These are phyloP conservation scores for Xerocomellus intermedius DNA, from an alignment of 768 basidiomycete genomes.

Conservation along the genomic window DNA sequence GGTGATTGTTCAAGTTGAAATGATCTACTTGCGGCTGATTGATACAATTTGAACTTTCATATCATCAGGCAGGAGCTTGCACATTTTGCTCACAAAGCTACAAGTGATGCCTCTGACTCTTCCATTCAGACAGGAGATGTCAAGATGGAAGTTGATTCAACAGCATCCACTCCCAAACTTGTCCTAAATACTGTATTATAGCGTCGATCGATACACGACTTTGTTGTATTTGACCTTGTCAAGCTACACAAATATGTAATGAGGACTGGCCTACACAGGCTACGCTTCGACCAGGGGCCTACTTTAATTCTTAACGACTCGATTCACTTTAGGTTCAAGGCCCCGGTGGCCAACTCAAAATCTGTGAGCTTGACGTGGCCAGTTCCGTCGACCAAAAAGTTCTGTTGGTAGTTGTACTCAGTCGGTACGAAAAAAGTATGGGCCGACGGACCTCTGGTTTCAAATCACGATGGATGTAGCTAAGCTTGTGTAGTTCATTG, in stretches of 20 bases:
- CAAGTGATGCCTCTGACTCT: constrained; percentile 34
- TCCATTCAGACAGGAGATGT: constrained; percentile 26
- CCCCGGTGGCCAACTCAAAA: constrained; percentile 96
- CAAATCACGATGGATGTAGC: constrained; percentile 96
- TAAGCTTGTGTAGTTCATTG: constrained; percentile 92
- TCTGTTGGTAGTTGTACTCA: constrained; percentile 45
- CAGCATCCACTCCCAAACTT: constrained; percentile 70
- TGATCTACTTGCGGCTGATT: background rate
- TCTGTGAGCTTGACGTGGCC: constrained; percentile 98
- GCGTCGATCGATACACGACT: constrained; percentile 83
- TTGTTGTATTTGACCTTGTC: constrained; percentile 96
- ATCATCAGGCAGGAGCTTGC: constrained; percentile 51
- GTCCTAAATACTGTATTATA: constrained; percentile 35
- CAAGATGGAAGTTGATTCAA: constrained; percentile 72
- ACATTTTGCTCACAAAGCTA: constrained; percentile 47
- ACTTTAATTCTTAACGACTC: constrained; percentile 94
- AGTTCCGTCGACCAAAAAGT: constrained; percentile 92
- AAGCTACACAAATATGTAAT: constrained; percentile 50
- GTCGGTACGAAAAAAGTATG: background rate
- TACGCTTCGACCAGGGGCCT: constrained; percentile 10
- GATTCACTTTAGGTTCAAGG: constrained; percentile 90
- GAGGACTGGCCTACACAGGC: background rate
- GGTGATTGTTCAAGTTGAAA: background rate
- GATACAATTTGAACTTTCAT: background rate
- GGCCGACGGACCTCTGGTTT: constrained; percentile 83